A percentile compares a stretch with the other conserved stretches of the same genome.
Conservation (phyloP, 257 asterid genomes). For the Cinchona pubescens region DNA sequence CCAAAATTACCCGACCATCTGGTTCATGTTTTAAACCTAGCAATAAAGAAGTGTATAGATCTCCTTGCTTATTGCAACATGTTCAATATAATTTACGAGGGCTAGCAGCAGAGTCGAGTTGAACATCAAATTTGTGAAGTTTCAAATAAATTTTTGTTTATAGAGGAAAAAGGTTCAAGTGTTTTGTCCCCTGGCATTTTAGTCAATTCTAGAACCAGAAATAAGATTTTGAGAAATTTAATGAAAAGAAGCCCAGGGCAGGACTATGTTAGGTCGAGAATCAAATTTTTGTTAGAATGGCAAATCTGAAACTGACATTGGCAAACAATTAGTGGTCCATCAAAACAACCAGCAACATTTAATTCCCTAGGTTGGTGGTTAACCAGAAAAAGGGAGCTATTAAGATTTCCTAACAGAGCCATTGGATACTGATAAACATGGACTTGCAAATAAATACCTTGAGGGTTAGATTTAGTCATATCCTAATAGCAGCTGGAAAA, state of each 20-base stretch:
- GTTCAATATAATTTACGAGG: conserved; percentile 2
- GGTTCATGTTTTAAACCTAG: conserved; percentile 84
- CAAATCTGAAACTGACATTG: background rate
- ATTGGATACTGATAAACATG: background rate
- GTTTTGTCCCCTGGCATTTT: background rate
- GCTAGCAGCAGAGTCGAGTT: background rate
- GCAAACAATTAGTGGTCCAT: background rate
- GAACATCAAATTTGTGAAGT: background rate
- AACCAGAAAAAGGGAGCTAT: too few relatives aligned
- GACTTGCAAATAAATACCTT: background rate
- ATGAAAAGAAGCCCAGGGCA: background rate
- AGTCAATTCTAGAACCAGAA: background rate
- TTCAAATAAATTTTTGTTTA: background rate
- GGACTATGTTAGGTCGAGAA: background rate
- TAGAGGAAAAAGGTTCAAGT: background rate
- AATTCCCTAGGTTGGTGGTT: background rate
- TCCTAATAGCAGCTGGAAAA: background rate
- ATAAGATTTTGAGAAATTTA: background rate
- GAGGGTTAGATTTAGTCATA: background rate
- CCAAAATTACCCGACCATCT: conserved; percentile 87
- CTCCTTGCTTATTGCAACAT: conserved; percentile 13
- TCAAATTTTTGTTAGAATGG: background rate
- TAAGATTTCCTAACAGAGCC: background rate
- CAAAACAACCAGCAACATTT: background rate
- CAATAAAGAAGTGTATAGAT: conserved; percentile 15